Evolutionary conservation across 2,329 filamentous ascomycete species (phyloP), one percentile per base, ranked within the genome.

Genomic region (Phaeosphaeria sp.): DNA sequence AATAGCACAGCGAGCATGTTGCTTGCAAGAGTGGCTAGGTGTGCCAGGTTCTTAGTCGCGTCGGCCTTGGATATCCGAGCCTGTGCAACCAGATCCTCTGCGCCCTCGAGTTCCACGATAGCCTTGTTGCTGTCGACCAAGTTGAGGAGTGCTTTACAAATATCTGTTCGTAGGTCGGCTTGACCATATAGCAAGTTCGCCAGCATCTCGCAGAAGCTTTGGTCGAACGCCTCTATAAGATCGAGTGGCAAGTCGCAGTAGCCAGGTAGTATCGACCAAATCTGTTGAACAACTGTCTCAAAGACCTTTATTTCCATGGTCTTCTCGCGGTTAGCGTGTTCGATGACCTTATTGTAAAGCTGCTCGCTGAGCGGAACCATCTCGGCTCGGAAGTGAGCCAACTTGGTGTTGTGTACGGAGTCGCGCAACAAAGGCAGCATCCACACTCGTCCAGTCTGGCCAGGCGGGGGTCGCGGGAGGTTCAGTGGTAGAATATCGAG

Each of bases 231-330:
- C 61, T 89, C 76, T 3, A 60, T 63, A 9, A 83, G 65, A 56
- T 99, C 95, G 36, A 97, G 79, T 1, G 95, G 94, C 53, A 97
- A 81, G 74, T 97, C 92, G 76, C 95, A 98, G 80, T 97, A 99
- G 1, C 95, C 95, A 0, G 95, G 94, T 17, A 99, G 84, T 51
- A 91, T 89, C 0, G 92, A 92, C 95, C 95, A 99, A 43, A 94
- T 93, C 74, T 99, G 95, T 66, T 96, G 91, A 8, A 99, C 92
- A 4, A 99, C 83, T 0, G 95, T 98, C 79, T 99, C 94, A 74
- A 95, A 99, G 57, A 99, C 96, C 83, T 99, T 99, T 73, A 95
- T 86, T 76, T 98, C 93, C 85, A 97, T 93, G 0, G 92, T 95
- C 83, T 97, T 97, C 73, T 94, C 91, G 15, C 87, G 88, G 21